Evolutionary conservation across 2,329 filamentous ascomycete genomes (phyloP), one percentile per base, ranked within the genome.

Genomic region (Colletotrichum sp.): DNA sequence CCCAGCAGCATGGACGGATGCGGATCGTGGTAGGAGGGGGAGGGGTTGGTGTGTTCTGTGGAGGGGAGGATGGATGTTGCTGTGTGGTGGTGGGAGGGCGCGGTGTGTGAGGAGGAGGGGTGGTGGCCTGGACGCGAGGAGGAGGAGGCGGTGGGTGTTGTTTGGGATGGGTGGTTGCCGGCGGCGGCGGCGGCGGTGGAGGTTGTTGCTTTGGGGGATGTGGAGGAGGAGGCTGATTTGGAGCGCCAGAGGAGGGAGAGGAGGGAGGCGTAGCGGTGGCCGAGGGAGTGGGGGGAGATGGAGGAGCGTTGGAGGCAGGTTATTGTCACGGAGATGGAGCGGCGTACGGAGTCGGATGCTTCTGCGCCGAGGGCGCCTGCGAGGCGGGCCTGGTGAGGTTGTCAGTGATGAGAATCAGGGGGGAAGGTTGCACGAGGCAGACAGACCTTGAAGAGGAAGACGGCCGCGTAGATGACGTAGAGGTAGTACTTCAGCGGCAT

Each of bases 401-500:
- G 12, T 59, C 15, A 59, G 13, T 28, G 16, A 36, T n/a, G 13
- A 34, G 34, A 34, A 34, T 34, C 32, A 34, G 12, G 32, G 32
- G 32, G 32, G 12, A 6, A 13, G 4, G 12, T 30, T 30, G 30
- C 30, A 30, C 30, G 30, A 32, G 32, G 32, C 32, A 15, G 13
- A 36, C 34, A 39, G 80, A 90, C 90, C 84, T 93, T 93, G 85
- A 93, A 93, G 7, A 93, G 81, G 77, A 93, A 93, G 3, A 93
- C 91, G 2, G 92, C 91, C 1, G 90, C 90, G 80, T 93, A 93
- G 28, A 93, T 93, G 3, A 86, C 88, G 76, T 88, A 93, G 34
- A 93, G 84, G 77, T 92, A 93, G 79, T 91, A 93, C 34, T 91
- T 87, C 10, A 93, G 84, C 3, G 92, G 92, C 91, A 93, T 92